Conservation (phyloP, 306 rosid species). For the Malus sylvestris region DNA sequence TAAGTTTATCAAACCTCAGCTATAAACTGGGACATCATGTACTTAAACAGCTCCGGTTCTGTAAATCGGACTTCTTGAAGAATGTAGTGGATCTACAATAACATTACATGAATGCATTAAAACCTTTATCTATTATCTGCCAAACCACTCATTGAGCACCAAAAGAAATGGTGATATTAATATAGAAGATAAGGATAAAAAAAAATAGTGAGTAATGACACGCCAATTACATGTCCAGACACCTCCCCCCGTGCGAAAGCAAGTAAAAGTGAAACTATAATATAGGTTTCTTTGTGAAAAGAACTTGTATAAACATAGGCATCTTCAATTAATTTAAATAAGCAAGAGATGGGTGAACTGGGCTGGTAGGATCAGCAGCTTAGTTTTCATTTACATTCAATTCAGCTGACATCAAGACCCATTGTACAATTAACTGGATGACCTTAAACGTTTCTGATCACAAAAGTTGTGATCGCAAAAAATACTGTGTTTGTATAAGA, state of each 20-base stretch:
- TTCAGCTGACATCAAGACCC: too few relatives aligned
- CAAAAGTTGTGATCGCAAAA: too few relatives aligned
- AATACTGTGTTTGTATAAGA: too few relatives aligned
- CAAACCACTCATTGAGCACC: background rate
- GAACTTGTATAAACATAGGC: background rate
- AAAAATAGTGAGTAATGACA: background rate
- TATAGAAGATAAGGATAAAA: background rate
- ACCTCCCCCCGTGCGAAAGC: background rate
- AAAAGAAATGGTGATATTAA: too few relatives aligned
- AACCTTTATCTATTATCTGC: constrained; percentile 14
- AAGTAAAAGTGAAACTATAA: background rate
- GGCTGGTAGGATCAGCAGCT: too few relatives aligned
- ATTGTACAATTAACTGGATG: too few relatives aligned
- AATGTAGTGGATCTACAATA: constrained; percentile 58
- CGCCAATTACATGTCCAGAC: background rate
- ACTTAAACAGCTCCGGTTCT: constrained; percentile 77
- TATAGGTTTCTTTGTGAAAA: background rate
- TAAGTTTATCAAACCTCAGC: too few relatives aligned
- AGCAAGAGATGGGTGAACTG: too few relatives aligned
- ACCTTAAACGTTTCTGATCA: too few relatives aligned
- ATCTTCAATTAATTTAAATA: too few relatives aligned
- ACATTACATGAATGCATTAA: constrained; percentile 11
- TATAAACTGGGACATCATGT: too few relatives aligned
- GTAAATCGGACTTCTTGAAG: constrained; percentile 92
- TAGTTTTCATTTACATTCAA: too few relatives aligned